Conservation (phyloP, 2,329 filamentous ascomycete genomes). For the Aspergillus uvarum region DNA sequence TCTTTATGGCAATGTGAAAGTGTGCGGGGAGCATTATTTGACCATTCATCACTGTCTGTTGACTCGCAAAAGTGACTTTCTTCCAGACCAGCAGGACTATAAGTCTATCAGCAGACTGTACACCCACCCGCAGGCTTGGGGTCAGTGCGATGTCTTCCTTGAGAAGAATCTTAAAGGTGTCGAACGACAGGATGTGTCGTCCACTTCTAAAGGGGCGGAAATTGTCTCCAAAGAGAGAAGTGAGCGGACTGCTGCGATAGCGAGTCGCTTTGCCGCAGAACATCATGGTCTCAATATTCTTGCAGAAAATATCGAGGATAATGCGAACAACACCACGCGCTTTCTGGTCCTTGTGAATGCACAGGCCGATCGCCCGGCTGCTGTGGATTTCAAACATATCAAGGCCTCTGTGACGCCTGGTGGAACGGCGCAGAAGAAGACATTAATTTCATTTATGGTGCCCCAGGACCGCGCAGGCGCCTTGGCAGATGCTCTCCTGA, state of each 20-base stretch:
- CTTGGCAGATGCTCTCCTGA: slow-evolving; percentile 73
- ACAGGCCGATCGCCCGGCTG: slow-evolving; percentile 26
- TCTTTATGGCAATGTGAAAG: slow-evolving; percentile 65
- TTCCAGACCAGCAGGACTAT: slow-evolving; percentile 39
- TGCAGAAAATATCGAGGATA: slow-evolving; percentile 49
- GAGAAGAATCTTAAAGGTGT: slow-evolving; percentile 65
- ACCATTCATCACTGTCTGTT: slow-evolving; percentile 86
- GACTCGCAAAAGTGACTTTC: slow-evolving; percentile 40
- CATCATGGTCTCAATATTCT: slow-evolving; percentile 69
- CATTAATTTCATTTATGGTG: slow-evolving; percentile 79
- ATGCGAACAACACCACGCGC: slow-evolving; percentile 48
- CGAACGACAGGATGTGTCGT: slow-evolving; percentile 81
- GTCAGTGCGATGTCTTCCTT: slow-evolving; percentile 81
- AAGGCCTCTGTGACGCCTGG: slow-evolving; percentile 10
- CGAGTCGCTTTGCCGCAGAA: slow-evolving; percentile 70
- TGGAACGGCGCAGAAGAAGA: slow-evolving; percentile 46
- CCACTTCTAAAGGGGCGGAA: slow-evolving; percentile 81
- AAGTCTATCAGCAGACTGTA: slow-evolving; percentile 72
- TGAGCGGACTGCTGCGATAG: slow-evolving; percentile 72
- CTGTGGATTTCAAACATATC: slow-evolving; percentile 18
- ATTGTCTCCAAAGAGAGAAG: slow-evolving; percentile 61
- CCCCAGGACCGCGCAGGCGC: slow-evolving; percentile 76
- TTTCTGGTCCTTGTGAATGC: slow-evolving; percentile 47
- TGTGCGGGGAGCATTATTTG: slow-evolving; percentile 82
- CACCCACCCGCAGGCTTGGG: slow-evolving; percentile 93